Evolutionary conservation across 169 alveolate genomes (phyloP), one percentile per base, ranked within the genome.

Genomic region (Toxoplasma gondii): DNA sequence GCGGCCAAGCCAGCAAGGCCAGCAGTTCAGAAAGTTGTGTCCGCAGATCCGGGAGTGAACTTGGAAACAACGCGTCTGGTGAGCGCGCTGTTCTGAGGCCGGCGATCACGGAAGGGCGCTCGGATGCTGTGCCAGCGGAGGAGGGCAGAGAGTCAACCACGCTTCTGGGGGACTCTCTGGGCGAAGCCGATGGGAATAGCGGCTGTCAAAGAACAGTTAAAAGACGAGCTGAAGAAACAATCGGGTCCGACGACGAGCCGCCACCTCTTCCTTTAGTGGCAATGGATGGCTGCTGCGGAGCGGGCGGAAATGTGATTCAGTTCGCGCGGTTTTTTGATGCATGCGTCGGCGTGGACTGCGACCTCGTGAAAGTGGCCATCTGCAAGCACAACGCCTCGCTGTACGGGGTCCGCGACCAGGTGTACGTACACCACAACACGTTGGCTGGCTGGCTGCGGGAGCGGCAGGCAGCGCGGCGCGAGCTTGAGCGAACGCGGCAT

Each of bases 281-380:
- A 10, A 88, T 69, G 44, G 94, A 92, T 64, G 91, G 91, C 49
- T 92, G 94, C 91, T 92, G 94, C 49, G 94, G 94, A 17, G 94
- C 91, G 7, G 94, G 94, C 41, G 94, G 94, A 17, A 88, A 92
- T 44, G 91, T 92, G 44, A 24, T 38, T 92, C 94, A 92, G 94
- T 88, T 92, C 64, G 87, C 94, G 0, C 67, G 86, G 44, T 88
- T 70, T 91, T 92, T 92, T 36, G 94, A 92, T 44, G 43, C 87
- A 29, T 87, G 87, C 16, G n/a, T 92, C n/a, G 94, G 94, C 34
- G 94, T 92, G 0, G 94, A 92, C 91, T 80, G 84, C 43, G 94
- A 92, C 67, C 67, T 92, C 36, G 24, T 92, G 70, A 80, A 64
- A 43, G 43, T 92, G 29, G 81, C 94, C n/a, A 27, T 92, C 17